Percentiles rank a stretch among this genome's conserved stretches.
These are phyloP conservation scores for Chaetoceros muelleri DNA, from an alignment of 108 stramenopile genomes.

Conservation along the genomic window DNA sequence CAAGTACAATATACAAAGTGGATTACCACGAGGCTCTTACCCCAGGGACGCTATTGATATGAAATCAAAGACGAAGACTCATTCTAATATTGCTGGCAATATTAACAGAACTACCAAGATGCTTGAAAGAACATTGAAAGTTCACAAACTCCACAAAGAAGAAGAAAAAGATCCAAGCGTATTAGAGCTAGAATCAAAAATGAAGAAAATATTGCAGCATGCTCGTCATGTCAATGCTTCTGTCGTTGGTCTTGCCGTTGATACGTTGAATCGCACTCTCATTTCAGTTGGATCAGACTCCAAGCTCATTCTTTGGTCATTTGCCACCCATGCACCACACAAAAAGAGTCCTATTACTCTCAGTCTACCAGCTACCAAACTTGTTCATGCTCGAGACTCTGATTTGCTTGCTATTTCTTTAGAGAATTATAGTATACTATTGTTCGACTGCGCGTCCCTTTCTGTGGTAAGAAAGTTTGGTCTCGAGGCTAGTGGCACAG, in stretches of 20 bases:
- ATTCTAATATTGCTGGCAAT: slow-evolving; percentile 38
- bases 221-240: slow-evolving; percentile 51
- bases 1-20: slow-evolving; percentile 94
- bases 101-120: slow-evolving; percentile 53
- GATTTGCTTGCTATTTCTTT: slow-evolving; percentile 73
- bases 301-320: slow-evolving; percentile 85
- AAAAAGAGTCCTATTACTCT: slow-evolving; percentile 62
- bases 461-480: slow-evolving; percentile 70
- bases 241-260: slow-evolving; percentile 89
- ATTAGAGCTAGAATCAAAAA: slow-evolving; percentile 24
- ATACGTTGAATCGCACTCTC: slow-evolving; percentile 72
- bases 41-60: slow-evolving; percentile 29
- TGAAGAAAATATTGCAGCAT: slow-evolving; percentile 28
- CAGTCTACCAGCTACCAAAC: slow-evolving; percentile 60
- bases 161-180: slow-evolving; percentile 35
- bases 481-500: slow-evolving; percentile 6
- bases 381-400: slow-evolving; percentile 67
- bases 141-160: slow-evolving; percentile 53
- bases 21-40: slow-evolving; percentile 72
- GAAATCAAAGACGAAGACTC: slow-evolving; percentile 9
- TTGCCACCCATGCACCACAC: slow-evolving; percentile 74
- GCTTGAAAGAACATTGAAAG: slow-evolving; percentile 62
- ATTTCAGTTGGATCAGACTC: slow-evolving; percentile 81
- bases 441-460: slow-evolving; percentile 67
- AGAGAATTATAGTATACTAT: slow-evolving; percentile 44